These are phyloP conservation scores for Mycena alexandri DNA, from an alignment of 768 basidiomycete genomes.

Conservation along the genomic window DNA sequence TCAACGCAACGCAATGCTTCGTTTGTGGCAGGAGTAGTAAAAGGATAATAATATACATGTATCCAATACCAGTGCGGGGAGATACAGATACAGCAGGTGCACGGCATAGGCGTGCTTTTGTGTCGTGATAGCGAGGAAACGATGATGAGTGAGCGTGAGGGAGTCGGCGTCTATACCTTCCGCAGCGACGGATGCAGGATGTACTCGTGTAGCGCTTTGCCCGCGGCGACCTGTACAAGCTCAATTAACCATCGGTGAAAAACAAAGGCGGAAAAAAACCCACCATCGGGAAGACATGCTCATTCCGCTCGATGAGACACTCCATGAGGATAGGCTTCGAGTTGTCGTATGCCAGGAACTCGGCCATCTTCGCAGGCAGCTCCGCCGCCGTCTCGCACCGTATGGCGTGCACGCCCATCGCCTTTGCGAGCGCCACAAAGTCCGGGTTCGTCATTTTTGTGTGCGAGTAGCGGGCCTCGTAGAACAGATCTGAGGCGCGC, in stretches of 20 bases:
- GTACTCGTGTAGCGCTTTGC: slow-evolving; percentile 95
- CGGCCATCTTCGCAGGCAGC: slow-evolving; percentile 96
- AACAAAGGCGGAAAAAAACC: slow-evolving; percentile 32
- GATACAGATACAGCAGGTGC: no score
- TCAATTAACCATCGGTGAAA: background rate
- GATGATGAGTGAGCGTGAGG: no score
- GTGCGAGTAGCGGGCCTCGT: slow-evolving; percentile 96
- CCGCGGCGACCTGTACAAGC: slow-evolving; percentile 78
- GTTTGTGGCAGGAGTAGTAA: no score
- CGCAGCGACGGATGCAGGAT: slow-evolving; percentile 75
- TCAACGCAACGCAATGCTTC: no score
- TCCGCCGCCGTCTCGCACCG: slow-evolving; percentile 78
- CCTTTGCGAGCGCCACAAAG: slow-evolving; percentile 88
- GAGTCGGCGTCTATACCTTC: no score
- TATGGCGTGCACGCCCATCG: slow-evolving; percentile 95
- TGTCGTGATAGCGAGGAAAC: no score
- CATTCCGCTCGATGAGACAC: slow-evolving; percentile 84
- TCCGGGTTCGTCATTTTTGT: slow-evolving; percentile 96
- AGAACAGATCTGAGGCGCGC: slow-evolving; percentile 45
- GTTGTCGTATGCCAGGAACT: slow-evolving; percentile 95
- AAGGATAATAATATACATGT: no score
- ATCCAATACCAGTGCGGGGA: no score
- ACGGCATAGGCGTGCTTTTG: no score
- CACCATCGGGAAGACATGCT: slow-evolving; percentile 95
- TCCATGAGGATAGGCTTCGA: slow-evolving; percentile 92